Percentiles rank a stretch among this genome's conserved stretches.
Conservation (phyloP, 169 alveolate genomes). For the Eimeria acervulina region DNA sequence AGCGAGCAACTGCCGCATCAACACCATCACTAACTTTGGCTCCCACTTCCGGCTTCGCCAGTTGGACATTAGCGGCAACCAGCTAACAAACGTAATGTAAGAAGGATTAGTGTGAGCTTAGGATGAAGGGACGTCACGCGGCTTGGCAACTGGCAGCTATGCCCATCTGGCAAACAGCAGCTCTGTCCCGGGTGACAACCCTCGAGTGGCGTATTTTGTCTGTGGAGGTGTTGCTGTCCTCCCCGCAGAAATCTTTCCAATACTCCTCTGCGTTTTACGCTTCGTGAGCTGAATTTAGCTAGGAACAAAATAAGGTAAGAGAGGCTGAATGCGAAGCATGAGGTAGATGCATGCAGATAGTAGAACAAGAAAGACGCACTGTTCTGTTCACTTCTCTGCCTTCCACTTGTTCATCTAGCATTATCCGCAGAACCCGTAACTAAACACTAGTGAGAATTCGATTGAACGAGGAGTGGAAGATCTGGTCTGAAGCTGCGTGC, state of each 20-base stretch:
- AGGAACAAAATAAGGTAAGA: slow-evolving; percentile 57
- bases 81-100: slow-evolving; percentile 39
- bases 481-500: not conserved
- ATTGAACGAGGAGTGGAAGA: not conserved
- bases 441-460: not conserved
- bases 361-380: not conserved
- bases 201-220: not conserved
- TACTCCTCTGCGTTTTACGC: slow-evolving; percentile 60
- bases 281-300: slow-evolving; percentile 7
- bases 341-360: not conserved
- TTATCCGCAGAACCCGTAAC: not conserved
- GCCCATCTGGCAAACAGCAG: not conserved
- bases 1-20: slow-evolving; percentile 75
- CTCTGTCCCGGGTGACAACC: not conserved
- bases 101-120: not conserved
- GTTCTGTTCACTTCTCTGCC: not conserved
- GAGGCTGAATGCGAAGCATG: not conserved
- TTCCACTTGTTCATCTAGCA: not conserved
- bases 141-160: not conserved
- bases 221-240: not conserved
- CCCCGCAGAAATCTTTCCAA: slow-evolving; percentile 41
- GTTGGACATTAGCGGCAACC: slow-evolving; percentile 71
- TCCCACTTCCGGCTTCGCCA: slow-evolving; percentile 63
- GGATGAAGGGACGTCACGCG: not conserved
- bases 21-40: slow-evolving; percentile 33